These are phyloP conservation scores for Stagonosporopsis chrysanthemi DNA, from an alignment of 2,329 filamentous ascomycete species.

Conservation along the genomic window DNA sequence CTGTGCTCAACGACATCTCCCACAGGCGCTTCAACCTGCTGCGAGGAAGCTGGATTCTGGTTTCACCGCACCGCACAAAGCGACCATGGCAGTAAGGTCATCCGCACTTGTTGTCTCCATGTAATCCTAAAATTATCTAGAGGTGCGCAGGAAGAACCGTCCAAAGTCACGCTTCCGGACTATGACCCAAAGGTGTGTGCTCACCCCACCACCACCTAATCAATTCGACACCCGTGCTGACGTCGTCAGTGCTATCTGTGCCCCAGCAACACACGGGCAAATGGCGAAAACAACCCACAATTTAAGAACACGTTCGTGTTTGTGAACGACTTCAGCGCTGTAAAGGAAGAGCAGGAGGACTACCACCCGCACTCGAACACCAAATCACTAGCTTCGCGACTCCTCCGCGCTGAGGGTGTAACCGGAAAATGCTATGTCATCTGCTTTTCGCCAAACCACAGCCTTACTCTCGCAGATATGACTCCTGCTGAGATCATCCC, in stretches of 20 bases:
- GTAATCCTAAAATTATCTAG: constrained; percentile 34
- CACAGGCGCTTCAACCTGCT: constrained; percentile 94
- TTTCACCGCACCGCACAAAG: constrained; percentile 96
- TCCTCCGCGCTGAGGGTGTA: constrained; percentile 84
- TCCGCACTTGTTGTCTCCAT: not conserved
- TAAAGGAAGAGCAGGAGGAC: constrained; percentile 88
- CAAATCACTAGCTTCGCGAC: constrained; percentile 70
- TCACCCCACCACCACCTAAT: constrained; percentile 6
- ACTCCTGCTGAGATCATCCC: constrained; percentile 76
- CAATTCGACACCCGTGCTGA: constrained; percentile 27
- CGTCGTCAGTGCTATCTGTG: constrained; percentile 83
- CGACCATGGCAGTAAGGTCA: constrained; percentile 92
- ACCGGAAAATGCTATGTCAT: constrained; percentile 97
- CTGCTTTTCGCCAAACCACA: constrained; percentile 89
- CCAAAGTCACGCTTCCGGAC: constrained; percentile 65
- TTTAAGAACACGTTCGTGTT: constrained; percentile 92
- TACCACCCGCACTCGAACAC: constrained; percentile 67
- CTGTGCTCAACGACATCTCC: constrained; percentile 83
- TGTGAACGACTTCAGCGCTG: constrained; percentile 96
- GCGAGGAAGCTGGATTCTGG: constrained; percentile 87
- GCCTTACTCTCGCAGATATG: constrained; percentile 93
- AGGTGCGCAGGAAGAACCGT: constrained; percentile 58
- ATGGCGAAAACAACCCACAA: constrained; percentile 84
- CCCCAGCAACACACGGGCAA: constrained; percentile 86
- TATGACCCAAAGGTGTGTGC: constrained; percentile 72